Base-by-base conservation (phyloP, 306 rosid species). In the Parietaria judaica region DNA sequence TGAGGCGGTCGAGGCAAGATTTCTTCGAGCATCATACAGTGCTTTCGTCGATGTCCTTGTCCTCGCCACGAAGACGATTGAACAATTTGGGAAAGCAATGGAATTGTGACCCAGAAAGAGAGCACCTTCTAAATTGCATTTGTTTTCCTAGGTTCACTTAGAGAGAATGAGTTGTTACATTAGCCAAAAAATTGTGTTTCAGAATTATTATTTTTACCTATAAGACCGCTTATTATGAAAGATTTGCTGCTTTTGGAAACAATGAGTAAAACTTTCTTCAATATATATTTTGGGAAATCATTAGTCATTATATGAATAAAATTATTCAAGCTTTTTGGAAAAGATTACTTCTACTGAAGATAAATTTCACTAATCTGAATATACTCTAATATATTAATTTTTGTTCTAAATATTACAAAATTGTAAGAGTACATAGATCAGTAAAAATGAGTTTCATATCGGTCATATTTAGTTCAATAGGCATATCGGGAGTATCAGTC, bases 1-100 rank as follows among this genome's bases (percentile, higher is more conserved):
- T 56, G 95, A 84, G 79, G 99, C 97, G 35, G 79, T 56, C 61
- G 95, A 92, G 69, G 90, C 99, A 11, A 88, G 97, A 75, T 88
- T 86, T 88, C 94, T 86, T 59, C 84, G 97, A 38, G 90, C 97
- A 76, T 88, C 95, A 1, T 84, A 70, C 41, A 86, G 95, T 78
- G 82, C 97, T 62, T 88, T 88, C 64, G 75, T 88, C 3, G 97
- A 86, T 58, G 86, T 78, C 41, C 80, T 86, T 68, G 79, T 78
- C 48, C 87, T 92, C 7, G 94, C 97, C 61, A 82, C 89, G 1
- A 82, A 88, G 74, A 84, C 95, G 16, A 78, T 84, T 52, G 96
- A 92, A 80, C 95, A 92, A 67, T 88, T 86, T 51, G 88, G 99
- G 63, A 80, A 68, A 68, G 88, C 66, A 72, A 57, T 77, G 69